Base-by-base conservation (phyloP, 2,329 filamentous ascomycete genomes). In the Pseudogymnoascus sp. region DNA sequence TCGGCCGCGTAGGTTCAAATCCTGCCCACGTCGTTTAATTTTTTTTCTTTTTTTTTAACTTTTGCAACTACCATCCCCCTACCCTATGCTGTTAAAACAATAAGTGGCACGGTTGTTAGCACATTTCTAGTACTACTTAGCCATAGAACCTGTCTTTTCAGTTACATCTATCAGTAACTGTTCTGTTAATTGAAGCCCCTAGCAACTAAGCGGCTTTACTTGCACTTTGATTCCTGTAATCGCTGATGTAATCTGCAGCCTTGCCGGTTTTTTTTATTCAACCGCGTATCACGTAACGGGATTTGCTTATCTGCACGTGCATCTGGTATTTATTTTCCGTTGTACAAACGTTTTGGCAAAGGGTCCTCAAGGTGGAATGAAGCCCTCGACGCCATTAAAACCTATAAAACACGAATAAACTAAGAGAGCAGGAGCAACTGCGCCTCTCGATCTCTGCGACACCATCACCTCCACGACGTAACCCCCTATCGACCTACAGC, bases 261-360 rank as follows among this genome's bases (percentile, higher is more conserved):
- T n/a, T n/a, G n/a, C n/a, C n/a, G n/a, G n/a, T n/a, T n/a, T n/a
- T n/a, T n/a, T n/a, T n/a, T n/a, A n/a, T n/a, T n/a, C n/a, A n/a
- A n/a, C n/a, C n/a, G n/a, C n/a, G n/a, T n/a, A n/a, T n/a, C n/a
- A n/a, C n/a, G n/a, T n/a, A n/a, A n/a, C n/a, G 23, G 26, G 26
- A 29, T 6, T 55, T 33, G 49, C 49, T 55, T 55, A 55, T 55
- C 49, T 31, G 29, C 49, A 55, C 49, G 49, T 55, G 49, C 49
- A 29, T n/a, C 11, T 19, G 10, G 12, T 19, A 33, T 55, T 55
- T 33, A 55, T 55, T 55, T 33, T 55, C 26, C 29, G n/a, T 55
- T 26, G 19, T 31, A 12, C 49, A 55, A 55, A 19, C 21, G 49
- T 21, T 52, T 55, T 55, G 29, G n/a, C 29, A 55, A 19, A 26